Conservation (phyloP, 2,329 filamentous ascomycete species). For the Thelonectria olida region DNA sequence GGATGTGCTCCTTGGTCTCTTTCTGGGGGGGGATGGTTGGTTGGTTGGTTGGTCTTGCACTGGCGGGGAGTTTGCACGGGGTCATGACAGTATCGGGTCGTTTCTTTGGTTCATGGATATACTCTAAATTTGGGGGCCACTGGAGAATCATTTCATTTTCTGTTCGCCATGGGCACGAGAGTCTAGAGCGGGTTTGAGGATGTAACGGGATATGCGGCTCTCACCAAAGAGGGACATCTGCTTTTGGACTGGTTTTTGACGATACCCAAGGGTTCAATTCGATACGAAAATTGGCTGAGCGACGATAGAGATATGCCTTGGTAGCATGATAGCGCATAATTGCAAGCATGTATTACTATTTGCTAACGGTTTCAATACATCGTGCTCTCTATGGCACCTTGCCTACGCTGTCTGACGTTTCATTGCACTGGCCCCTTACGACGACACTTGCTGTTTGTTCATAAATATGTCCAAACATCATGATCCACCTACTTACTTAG, state of each 20-base stretch:
- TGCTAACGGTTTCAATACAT: constrained; percentile 12
- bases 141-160: constrained; percentile 15
- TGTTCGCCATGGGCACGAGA: constrained; percentile 12
- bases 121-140: constrained; percentile 8
- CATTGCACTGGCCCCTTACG: not conserved
- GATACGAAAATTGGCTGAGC: constrained; percentile 29
- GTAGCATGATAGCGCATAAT: constrained; percentile 18
- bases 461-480: too few species aligned
- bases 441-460: not conserved
- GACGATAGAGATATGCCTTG: constrained; percentile 25
- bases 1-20: not conserved
- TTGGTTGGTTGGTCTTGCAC: constrained; percentile 1
- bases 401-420: not conserved
- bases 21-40: too few species aligned
- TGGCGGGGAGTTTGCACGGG: constrained; percentile 19
- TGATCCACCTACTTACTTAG: too few species aligned
- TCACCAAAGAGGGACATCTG: constrained; percentile 40
- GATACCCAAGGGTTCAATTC: constrained; percentile 45
- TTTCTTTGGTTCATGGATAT: constrained; percentile 20
- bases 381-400: not conserved
- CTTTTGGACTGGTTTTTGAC: constrained; percentile 44
- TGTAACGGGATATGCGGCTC: constrained; percentile 39
- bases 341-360: constrained; percentile 8
- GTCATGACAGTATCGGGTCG: constrained; percentile 19
- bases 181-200: constrained; percentile 23